Evolutionary conservation across 768 basidiomycete genomes (phyloP), one percentile per base, ranked within the genome.

Genomic region (Mycena vitilis): DNA sequence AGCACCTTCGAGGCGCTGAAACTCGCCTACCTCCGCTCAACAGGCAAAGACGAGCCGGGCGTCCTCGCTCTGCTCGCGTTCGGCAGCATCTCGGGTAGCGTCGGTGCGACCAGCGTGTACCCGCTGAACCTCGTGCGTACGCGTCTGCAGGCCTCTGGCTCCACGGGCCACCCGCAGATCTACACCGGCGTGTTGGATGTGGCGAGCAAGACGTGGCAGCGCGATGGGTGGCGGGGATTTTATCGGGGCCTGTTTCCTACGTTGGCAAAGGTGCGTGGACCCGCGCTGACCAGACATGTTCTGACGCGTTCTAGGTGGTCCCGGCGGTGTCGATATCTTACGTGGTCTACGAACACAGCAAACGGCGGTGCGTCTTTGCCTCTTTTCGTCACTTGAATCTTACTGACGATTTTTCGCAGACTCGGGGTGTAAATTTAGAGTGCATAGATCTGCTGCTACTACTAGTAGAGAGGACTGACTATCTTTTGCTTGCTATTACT

Each of bases 301-400:
- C 37, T 66, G 30, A 53, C 25, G 60, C 22, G 15, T 38, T 52
- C 40, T 73, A 95, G 93, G 97, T 99, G 66, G 91, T 98, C 52
- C 97, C 97, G 58, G 92, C 96, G 5, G 97, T 99, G 49, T 97
- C 96, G 10, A 98, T 99, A 80, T 95, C 95, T 68, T 98, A 98
- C 81, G 90, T 98, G 47, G 96, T 98, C 70, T 95, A 95, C 79
- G 94, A 95, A 77, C 89, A 93, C 73, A 90, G 86, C 74, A 95
- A 94, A 83, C 87, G 91, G 78, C 91, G 84, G 94, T 91, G 63
- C 58, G 66, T 57, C 38, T 34, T 49, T 62, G 54, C 60, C 38
- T 45, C 49, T 30, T 52, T 4, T 5, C 10, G 10, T 30, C 5
- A 30, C 42, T 58, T 48, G 60, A 52, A 70, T 40, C 60, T 59